Percentiles rank a stretch among this genome's conserved stretches.
Evolutionary conservation across 352 stramenopile genomes (phyloP).

Genomic region (Phytophthora sp.): DNA sequence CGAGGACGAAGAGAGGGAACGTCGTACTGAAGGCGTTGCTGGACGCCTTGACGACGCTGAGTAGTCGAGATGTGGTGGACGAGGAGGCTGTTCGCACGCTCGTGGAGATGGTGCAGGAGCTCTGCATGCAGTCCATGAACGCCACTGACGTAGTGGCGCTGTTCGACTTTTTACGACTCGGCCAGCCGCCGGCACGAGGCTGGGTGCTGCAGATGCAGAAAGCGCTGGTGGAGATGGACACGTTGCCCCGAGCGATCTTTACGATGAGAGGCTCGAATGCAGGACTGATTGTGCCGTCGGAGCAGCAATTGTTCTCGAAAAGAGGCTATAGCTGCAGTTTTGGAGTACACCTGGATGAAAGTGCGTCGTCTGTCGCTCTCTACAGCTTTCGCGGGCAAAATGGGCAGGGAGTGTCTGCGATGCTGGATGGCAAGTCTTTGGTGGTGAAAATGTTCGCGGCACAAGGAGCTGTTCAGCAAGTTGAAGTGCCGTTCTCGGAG

Average conservation of each 20-base stretch:
- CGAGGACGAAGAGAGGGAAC: conserved; percentile 34
- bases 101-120: conserved; percentile 47
- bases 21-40: conserved; percentile 60
- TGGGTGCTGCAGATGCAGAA: conserved; percentile 70
- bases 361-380: conserved; percentile 43
- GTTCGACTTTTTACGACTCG: conserved; percentile 77
- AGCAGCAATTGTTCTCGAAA: conserved; percentile 69
- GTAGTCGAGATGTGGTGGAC: conserved; percentile 30
- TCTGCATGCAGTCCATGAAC: conserved; percentile 68
- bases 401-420: conserved; percentile 71
- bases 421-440: conserved; percentile 58
- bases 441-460: conserved; percentile 59
- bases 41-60: conserved; percentile 44
- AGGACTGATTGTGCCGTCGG: conserved; percentile 67
- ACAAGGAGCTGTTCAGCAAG: conserved; percentile 51
- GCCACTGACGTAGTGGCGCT: conserved; percentile 64
- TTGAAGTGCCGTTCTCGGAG: conserved; percentile 63
- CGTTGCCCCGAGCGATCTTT: conserved; percentile 71
- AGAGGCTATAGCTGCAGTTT: conserved; percentile 80
- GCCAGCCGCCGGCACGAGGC: conserved; percentile 41
- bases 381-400: conserved; percentile 82
- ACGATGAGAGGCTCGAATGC: conserved; percentile 66
- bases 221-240: conserved; percentile 56
- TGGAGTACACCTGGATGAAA: conserved; percentile 54
- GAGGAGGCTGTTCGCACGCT: conserved; percentile 40